Base-by-base conservation (phyloP, 441 rosid genomes). In the Melastoma candidum region DNA sequence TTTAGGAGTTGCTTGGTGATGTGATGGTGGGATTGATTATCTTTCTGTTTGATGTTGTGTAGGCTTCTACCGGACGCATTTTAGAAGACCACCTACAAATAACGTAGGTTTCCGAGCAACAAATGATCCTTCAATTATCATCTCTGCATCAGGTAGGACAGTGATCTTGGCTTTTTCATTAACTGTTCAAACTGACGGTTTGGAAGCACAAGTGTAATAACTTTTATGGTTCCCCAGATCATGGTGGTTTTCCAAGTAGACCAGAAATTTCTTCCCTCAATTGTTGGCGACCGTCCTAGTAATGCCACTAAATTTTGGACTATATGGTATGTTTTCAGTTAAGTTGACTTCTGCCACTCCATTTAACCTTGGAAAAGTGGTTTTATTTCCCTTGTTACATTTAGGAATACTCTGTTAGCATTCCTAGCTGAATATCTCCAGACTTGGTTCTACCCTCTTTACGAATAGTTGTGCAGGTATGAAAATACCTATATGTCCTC, bases 201-300 rank as follows among this genome's bases (percentile, higher is more conserved):
- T 4, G 41, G 41, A 32, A 4, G 41, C 41, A 32, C 36, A 29
- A 29, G 5, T 32, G 41, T 32, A 8, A 32, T 8, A 32, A 32
- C 6, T 32, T 32, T 55, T 73, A 29, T 57, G 39, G 60, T 44
- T 13, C 63, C 66, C 56, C 81, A 95, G 99, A 93, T 77, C 95
- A 74, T 71, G 75, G 71, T 70, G 82, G 82, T 75, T 66, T 82
- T 71, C 90, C 92, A 45, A 73, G 87, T 68, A 78, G 89, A 67
- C 95, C 97, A 53, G 96, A 87, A 72, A 67, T 81, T 63, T 71
- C 97, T 63, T 63, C 88, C 2, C 63, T 72, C 49, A 90, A 82
- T 74, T 70, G 94, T 74, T 95, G 99, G 99, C 78, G 97, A 57
- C 98, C 97, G 57, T 72, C 84, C 59, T 88, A 82, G 71, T 68